Base-by-base conservation (phyloP, 2,329 filamentous ascomycete genomes). In the Scleromitrula shiraiana region DNA sequence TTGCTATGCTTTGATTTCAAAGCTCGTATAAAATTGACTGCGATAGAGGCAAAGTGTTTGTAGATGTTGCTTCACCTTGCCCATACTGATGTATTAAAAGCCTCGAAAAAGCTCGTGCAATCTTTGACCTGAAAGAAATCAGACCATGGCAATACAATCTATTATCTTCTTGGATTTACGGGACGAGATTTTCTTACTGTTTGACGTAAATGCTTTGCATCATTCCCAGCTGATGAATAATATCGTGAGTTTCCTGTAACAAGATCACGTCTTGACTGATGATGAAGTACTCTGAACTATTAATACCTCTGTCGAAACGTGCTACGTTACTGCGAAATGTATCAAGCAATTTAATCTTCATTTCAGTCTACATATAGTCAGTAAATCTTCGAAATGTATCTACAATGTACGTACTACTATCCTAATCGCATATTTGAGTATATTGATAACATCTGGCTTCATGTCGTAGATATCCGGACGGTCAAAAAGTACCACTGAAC, bases 171-270 rank as follows among this genome's bases (percentile, higher is more conserved):
- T n/a, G n/a, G n/a, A n/a, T n/a, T n/a, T n/a, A n/a, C n/a, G n/a
- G n/a, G n/a, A n/a, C n/a, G n/a, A n/a, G n/a, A n/a, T n/a, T 3
- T 41, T 32, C 43, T 39, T 17, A 39, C 43, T 59, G 70, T 17
- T 63, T 59, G 3, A 53, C 56, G 12, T 58, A 60, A 5, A 73
- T 61, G 2, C 62, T 56, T 0, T 67, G 52, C 66, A 74, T 72
- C 29, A 74, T 73, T 1, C 67, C 64, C 0, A 74, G 59, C 49
- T 74, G 70, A 7, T 73, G 70, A 1, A 68, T 53, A 15, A 73
- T 69, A 23, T 73, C 70, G 23, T 70, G 68, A 14, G 70, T 65
- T 43, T 74, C 70, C 0, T 59, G 53, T 24, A 71, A 64, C 0
- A 74, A 55, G 20, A 61, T 59, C 0, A 67, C 68, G 48, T 73